Conservation (phyloP, 345 rosid species). For the Jatropha curcas region DNA sequence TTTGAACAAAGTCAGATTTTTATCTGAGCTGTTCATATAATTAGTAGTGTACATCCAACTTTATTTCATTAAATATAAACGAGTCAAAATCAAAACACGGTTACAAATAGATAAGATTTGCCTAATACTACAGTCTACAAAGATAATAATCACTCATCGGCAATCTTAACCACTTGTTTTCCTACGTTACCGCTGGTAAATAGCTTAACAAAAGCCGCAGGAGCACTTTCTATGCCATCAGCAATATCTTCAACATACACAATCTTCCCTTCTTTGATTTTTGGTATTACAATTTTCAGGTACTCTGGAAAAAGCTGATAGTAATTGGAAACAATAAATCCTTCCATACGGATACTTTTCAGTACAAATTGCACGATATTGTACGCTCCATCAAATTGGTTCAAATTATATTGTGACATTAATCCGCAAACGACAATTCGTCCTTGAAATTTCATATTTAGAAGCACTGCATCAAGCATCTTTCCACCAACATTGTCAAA, state of each 20-base stretch:
- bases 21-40: too few relatives aligned
- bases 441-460: constrained; percentile 32
- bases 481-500: constrained; percentile 39
- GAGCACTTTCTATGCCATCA: not conserved
- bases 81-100: too few relatives aligned
- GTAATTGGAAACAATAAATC: not conserved
- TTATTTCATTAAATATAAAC: too few relatives aligned
- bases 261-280: not conserved
- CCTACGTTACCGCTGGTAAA: not conserved
- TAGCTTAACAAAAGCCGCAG: not conserved
- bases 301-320: not conserved
- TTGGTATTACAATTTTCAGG: not conserved
- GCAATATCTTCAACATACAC: not conserved
- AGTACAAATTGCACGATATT: not conserved
- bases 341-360: not conserved
- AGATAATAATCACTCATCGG: not conserved
- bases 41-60: too few relatives aligned
- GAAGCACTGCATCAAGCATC: constrained; percentile 35
- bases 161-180: not conserved
- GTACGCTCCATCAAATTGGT: constrained; percentile 23
- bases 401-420: constrained; percentile 34
- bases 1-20: too few relatives aligned
- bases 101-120: too few relatives aligned
- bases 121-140: too few relatives aligned
- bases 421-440: constrained; percentile 31